Base-by-base conservation (phyloP, 139 green algal species). In the Haematococcus sp. region DNA sequence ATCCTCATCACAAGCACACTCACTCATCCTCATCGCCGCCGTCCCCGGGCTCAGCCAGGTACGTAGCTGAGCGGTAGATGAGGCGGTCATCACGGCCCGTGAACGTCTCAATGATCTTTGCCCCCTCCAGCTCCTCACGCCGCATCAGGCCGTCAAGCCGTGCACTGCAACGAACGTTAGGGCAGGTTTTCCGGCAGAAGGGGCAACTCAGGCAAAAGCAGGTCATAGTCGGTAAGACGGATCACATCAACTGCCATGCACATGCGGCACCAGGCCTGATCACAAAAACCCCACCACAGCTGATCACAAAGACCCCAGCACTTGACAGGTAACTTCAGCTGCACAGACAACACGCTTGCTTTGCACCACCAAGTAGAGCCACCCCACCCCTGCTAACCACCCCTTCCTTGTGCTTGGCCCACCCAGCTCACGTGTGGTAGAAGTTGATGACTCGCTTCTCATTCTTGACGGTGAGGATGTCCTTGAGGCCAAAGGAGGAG, bases 21-120 rank as follows among this genome's bases (percentile, higher is more conserved):
- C 31, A 75, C 69, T 75, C 69, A 25, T 67, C 56, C 54, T 51
- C 31, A n/a, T 76, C 59, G 3, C 4, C 17, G 25, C 32, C 43
- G 1, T 76, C 70, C 15, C 1, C 49, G 30, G 4, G 25, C 46
- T 79, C 75, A 4, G 28, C 34, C 34, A 78, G 74, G 74, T 93
- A 96, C 1, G 83, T 90, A 22, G 89, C 86, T 9, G 75, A 90
- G 58, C 90, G 81, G 83, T 92, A 93, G 22, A 91, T 32, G 11
- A 97, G 78, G 2, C 78, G 74, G 70, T 97, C 91, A 27, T 92
- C 86, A 9, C 91, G 80, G n/a, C 76, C 78, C 1, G 71, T 52
- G 35, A 91, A 95, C 16, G 46, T 78, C 70, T 93, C 88, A 1
- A 86, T 86, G 23, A 72, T 44, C 66, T 72, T 72, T n/a, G 71